A percentile compares a stretch with the other conserved stretches of the same genome.
phyloP scores from a whole-genome alignment of 305 asterid genomes.

The Petunia hybrid region DNA sequence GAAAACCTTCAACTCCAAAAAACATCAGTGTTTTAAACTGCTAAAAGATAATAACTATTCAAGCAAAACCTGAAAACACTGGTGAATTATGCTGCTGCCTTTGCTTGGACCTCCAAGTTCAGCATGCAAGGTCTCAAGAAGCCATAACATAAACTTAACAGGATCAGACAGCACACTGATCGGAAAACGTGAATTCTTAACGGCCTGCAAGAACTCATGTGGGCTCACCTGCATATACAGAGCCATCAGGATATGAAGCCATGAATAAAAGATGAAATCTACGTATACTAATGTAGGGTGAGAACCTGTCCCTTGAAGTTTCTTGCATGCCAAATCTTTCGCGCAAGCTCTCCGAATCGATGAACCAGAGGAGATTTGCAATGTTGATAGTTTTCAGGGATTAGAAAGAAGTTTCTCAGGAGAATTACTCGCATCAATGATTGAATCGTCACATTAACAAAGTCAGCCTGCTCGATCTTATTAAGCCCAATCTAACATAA shows the following conservation, averaged over 20 bases:
- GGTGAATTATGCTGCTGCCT: constrained; percentile 71
- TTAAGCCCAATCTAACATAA: constrained; percentile 82
- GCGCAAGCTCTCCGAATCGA: constrained; percentile 87
- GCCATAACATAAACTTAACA: constrained; percentile 91
- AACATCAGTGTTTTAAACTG: background rate
- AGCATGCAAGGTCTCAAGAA: constrained; percentile 74
- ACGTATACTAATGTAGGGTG: background rate
- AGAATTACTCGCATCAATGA: constrained; percentile 95
- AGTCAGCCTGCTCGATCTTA: constrained; percentile 84
- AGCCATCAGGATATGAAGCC: constrained; percentile 34
- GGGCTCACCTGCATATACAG: constrained; percentile 78
- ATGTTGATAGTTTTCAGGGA: constrained; percentile 74
- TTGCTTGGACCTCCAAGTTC: constrained; percentile 68
- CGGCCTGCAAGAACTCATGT: constrained; percentile 89
- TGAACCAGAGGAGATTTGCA: constrained; percentile 86
- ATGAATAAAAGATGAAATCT: constrained; percentile 14
- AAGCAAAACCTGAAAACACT: constrained; percentile 79
- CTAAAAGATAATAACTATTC: background rate
- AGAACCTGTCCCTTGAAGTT: constrained; percentile 93
- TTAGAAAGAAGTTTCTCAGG: constrained; percentile 85
- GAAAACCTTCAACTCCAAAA: constrained; percentile 17
- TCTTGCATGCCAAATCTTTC: constrained; percentile 89
- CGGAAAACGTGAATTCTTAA: constrained; percentile 75
- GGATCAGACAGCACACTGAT: constrained; percentile 88
- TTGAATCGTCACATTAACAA: constrained; percentile 87